Percentiles rank a stretch among this genome's conserved stretches.
These are phyloP conservation scores for Populus pruinosa DNA, from an alignment of 345 rosid genomes.

Conservation along the genomic window DNA sequence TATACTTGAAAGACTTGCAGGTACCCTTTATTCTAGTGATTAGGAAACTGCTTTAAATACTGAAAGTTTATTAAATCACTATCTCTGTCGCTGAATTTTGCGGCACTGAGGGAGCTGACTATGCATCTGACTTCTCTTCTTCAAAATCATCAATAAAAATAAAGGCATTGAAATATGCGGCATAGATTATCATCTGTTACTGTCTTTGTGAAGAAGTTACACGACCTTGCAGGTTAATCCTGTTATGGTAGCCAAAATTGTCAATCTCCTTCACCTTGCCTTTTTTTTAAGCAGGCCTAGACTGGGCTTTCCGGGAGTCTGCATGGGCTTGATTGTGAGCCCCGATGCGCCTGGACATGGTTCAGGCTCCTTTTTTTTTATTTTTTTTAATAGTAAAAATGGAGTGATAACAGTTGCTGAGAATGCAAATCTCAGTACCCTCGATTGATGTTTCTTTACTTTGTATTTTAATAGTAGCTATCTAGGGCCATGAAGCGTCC, in stretches of 20 bases:
- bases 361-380: too few relatives aligned
- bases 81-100: background rate
- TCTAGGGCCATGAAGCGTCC: too few relatives aligned
- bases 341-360: too few relatives aligned
- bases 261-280: background rate
- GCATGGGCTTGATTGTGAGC: too few relatives aligned
- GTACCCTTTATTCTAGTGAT: conserved; percentile 16
- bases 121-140: conserved; percentile 38
- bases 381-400: too few relatives aligned
- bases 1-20: conserved; percentile 84
- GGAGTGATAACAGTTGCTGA: too few relatives aligned
- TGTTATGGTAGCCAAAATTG: background rate
- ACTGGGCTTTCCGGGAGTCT: too few relatives aligned
- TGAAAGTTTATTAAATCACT: background rate
- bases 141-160: conserved; percentile 33
- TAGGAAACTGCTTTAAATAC: background rate
- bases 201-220: conserved; percentile 66
- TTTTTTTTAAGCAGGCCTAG: too few relatives aligned
- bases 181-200: conserved; percentile 58
- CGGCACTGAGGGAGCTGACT: conserved; percentile 72
- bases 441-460: too few relatives aligned
- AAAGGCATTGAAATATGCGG: conserved; percentile 21
- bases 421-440: too few relatives aligned
- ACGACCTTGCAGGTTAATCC: conserved; percentile 60
- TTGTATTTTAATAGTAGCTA: too few relatives aligned